Evolutionary conservation across 805 yeast species (phyloP), one percentile per base, ranked within the genome.

Genomic region (Yamadazyma sp.): DNA sequence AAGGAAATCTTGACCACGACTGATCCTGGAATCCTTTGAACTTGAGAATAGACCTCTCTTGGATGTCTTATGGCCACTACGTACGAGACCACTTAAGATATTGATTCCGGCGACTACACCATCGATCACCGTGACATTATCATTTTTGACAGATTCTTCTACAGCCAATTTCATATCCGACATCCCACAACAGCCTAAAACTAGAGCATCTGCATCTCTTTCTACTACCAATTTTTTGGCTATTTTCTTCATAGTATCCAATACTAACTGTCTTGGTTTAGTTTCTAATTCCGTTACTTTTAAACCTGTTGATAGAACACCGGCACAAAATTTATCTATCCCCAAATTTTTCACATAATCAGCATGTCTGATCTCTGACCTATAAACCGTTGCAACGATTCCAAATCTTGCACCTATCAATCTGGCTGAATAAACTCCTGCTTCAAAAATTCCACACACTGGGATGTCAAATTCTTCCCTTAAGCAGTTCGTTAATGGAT

Each of bases 111-210:
- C 18, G 7, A 33, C 36, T 8, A 33, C 36, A 12, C 36, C 36
- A 27, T 33, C 36, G 4, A 33, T 26, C 4, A 33, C 36, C 8
- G 23, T 11, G 11, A 33, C 31, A n/a, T 26, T 26, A 20, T 20
- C 30, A 17, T 33, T 12, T 27, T 19, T 21, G 15, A 33, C 36
- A 8, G 36, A 24, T 6, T 26, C 26, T 26, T 33, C 36, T 11
- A 33, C 31, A 8, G 36, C 36, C 19, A 19, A 9, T 18, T 33
- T 33, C 36, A 33, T 33, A 17, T 33, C 36, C 4, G 36, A 26
- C 36, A 33, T 33, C 5, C 36, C 36, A 33, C 36, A 33, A n/a
- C 36, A 33, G 9, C 36, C 36, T 14, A 33, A 26, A 7, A 33
- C 19, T 9, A 33, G 16, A 3, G 16, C 26, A 33, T 33, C 36